Evolutionary conservation across 1,284 basidiomycete species (phyloP), one percentile per base, ranked within the genome.

Genomic region (Spongiforma sp.): DNA sequence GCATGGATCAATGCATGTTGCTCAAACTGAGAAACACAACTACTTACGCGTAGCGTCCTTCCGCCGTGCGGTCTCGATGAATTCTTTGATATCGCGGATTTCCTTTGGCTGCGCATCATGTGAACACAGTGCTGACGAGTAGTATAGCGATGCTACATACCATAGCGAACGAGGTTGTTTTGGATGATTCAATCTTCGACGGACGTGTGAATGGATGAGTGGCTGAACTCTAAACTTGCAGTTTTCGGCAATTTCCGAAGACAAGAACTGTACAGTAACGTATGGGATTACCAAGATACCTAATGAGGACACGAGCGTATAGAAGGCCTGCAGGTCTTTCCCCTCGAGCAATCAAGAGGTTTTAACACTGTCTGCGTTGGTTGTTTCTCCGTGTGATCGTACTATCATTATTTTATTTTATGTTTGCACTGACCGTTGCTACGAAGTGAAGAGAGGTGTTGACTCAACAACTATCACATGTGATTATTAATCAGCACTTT

Each of bases 51-150:
- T 86, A 62, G 93, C 90, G 84, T 93, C 91, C 83, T 94, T 94
- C 80, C 93, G 90, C 83, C 91, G 90, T 67, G 97, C 93, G 79
- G 97, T 95, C 85, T 95, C 93, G 81, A 99, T 93, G 87, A 99
- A 99, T 81, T 95, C 86, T 88, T 99, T 99, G 87, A 99, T 99
- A 83, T 99, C 97, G 76, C 88, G 88, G 83, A 99, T 91, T 89
- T 99, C 94, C 85, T 98, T 95, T 69, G 97, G 96, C 97, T 98
- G 78, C 34, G 36, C 14, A 58, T 12, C 60, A 56, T 21, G 56
- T 73, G 41, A 76, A 21, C 10, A 36, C 5, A 41, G 2, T 11
- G 39, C 5, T 12, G 4, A 48, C 1, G 12, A 14, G n/a, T 9
- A 11, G 21, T 21, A 24, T 9, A 36, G 54, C 17, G 32, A 33